Evolutionary conservation across 768 basidiomycete genomes (phyloP), one percentile per base, ranked within the genome.

Genomic region (Lactarius quietus): DNA sequence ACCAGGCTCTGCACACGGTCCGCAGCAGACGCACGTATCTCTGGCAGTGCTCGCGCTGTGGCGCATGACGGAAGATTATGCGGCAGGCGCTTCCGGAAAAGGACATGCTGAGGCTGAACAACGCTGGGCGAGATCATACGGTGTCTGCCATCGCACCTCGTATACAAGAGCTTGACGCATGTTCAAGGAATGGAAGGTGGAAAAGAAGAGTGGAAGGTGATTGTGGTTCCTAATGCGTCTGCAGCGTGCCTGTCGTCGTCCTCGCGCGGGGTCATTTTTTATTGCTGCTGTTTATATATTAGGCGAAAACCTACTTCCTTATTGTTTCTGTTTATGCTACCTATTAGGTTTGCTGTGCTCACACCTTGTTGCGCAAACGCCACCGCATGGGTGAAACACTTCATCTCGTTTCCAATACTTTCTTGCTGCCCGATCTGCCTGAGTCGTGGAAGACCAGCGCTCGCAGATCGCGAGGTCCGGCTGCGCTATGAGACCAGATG

Each of bases 1-100:
- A n/a, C 85, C 84, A n/a, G 86, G 86, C n/a, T 90, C 92, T 4
- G 85, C 91, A 15, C 92, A 94, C 72, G 88, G 87, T n/a, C 81
- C 86, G 45, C 92, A 95, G 71, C 96, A 99, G 78, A 98, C 95
- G 1, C 95, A 95, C 69, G 90, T 96, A 28, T 93, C 93, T 10
- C 83, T 98, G 36, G 95, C 95, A 10, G 91, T 98, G 14, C 80
- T 98, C 58, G 93, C 95, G 17, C 84, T 98, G 75, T 94, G 93
- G 78, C 83, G 90, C 29, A 84, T 98, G 79, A 80, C 89, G 7
- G 79, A 88, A 57, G 93, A 94, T 69, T 94, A 88, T 73, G 94
- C 93, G 7, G 79, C 82, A 87, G 72, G 88, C 87, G 38, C 75
- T 73, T 28, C 53, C 62, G 36, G 86, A 84, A 82, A 86, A 75